Evolutionary conservation across 2,329 filamentous ascomycete genomes (phyloP), one percentile per base, ranked within the genome.

Genomic region (Xylariaceae sp.): DNA sequence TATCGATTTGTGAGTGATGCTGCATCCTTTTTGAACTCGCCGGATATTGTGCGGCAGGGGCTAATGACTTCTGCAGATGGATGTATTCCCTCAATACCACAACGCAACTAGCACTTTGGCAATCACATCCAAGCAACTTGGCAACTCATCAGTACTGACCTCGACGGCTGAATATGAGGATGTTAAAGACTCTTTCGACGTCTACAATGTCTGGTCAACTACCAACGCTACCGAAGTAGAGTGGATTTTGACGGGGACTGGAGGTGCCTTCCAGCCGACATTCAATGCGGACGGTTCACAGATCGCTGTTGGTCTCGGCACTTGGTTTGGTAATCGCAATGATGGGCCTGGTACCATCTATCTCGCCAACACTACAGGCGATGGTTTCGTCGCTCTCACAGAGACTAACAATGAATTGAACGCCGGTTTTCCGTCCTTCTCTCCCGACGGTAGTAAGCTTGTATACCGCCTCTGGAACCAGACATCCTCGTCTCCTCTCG

Each of bases 401-500:
- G 59, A 70, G 6, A 69, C 67, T 2, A 51, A 64, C 21, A 54
- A 49, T 17, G 43, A 42, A 1, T 53, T 64, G 21, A 69, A 71
- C 55, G 57, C 65, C 0, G 67, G 69, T 2, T 71, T 69, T 52
- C 67, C 68, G 7, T 64, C 61, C 27, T 70, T 60, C 56, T 68
- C 65, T 1, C 61, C 56, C 22, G 64, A 69, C 38, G 64, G 67
- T 4, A 60, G 45, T 1, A 58, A 59, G 23, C 45, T 70, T 20
- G 67, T 69, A 10, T 71, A 63, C 49, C 63, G 67, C 6, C 59
- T 45, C 47, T 46, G 54, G 55, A 44, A 43, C 34, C 33, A 19
- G 1, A 34, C 25, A 20, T 42, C 22, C 50, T 47, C 50, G 10
- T 27, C 23, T 27, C 47, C 60, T 17, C 50, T 62, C 22, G 64